Percentiles rank a stretch among this genome's conserved stretches.
These are phyloP conservation scores for Pontederia paniculata DNA, from an alignment of 176 grass and related monocot genomes.

Conservation along the genomic window DNA sequence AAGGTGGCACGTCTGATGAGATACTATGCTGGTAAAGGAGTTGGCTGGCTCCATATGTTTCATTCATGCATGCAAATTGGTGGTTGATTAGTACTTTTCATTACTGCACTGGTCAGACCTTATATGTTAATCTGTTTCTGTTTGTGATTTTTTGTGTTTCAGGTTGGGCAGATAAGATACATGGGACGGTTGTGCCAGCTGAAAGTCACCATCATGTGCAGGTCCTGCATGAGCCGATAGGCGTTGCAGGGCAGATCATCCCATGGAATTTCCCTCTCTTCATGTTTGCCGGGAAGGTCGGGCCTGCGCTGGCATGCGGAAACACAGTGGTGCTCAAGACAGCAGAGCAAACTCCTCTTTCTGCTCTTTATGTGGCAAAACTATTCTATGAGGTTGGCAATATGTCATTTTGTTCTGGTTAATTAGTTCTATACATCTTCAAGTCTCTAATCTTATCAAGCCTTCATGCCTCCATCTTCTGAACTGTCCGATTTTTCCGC, in stretches of 20 bases:
- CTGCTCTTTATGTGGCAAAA: conserved; percentile 51
- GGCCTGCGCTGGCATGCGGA: conserved; percentile 72
- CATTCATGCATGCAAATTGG: neutral
- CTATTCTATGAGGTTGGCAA: conserved; percentile 76
- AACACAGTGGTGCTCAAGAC: conserved; percentile 84
- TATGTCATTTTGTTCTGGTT: too few species aligned
- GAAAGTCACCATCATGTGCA: conserved; percentile 64
- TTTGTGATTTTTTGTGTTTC: conserved; percentile 15
- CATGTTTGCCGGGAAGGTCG: conserved; percentile 91
- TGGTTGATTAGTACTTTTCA: too few species aligned
- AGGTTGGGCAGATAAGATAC: conserved; percentile 88
- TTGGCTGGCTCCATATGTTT: neutral
- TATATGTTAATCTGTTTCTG: too few species aligned
- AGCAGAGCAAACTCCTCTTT: conserved; percentile 84
- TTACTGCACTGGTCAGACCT: too few species aligned
- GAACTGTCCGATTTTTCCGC: too few species aligned
- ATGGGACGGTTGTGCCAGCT: conserved; percentile 66
- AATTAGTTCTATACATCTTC: too few species aligned
- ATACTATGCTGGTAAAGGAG: conserved; percentile 60
- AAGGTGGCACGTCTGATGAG: conserved; percentile 62
- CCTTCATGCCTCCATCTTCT: too few species aligned
- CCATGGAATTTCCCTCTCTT: conserved; percentile 91
- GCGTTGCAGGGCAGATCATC: conserved; percentile 74
- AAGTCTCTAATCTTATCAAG: too few species aligned
- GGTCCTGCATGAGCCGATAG: conserved; percentile 78